Percentiles rank a stretch among this genome's conserved stretches.
These are phyloP conservation scores for Fusarium heterosporum DNA, from an alignment of 2,329 filamentous ascomycete species.

Conservation along the genomic window DNA sequence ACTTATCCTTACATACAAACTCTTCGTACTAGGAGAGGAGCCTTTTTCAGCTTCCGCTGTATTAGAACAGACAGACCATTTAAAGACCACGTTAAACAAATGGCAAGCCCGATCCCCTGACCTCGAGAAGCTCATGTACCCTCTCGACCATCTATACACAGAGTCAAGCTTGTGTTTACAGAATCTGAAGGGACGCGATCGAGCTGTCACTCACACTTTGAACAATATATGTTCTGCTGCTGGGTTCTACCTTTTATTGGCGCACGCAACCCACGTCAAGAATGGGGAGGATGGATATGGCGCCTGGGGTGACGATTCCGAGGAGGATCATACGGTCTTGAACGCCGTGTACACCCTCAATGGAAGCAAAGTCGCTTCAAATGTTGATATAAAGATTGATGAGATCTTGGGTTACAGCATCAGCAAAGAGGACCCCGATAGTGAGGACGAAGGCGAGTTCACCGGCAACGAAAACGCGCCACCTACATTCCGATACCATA, in stretches of 20 bases:
- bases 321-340: not conserved
- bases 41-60: not conserved
- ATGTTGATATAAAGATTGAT: not conserved
- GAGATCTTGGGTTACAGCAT: conserved; percentile 13
- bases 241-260: conserved; percentile 27
- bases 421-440: not conserved
- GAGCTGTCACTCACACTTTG: conserved; percentile 7
- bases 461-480: conserved; percentile 11
- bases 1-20: conserved; percentile 31
- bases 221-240: conserved; percentile 10
- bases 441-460: conserved; percentile 7
- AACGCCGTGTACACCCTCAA: not conserved
- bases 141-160: conserved; percentile 24
- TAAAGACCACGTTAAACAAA: conserved; percentile 1
- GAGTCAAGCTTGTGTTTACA: conserved; percentile 13
- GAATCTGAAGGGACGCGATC: conserved; percentile 25
- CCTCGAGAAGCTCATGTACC: conserved; percentile 7
- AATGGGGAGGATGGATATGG: not conserved
- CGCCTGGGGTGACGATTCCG: not conserved
- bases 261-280: conserved; percentile 7
- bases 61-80: not conserved
- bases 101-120: not conserved
- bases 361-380: not conserved
- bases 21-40: not conserved
- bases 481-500: conserved; percentile 6